Evolutionary conservation across 2,329 filamentous ascomycete genomes (phyloP).

Genomic region (Microsporum audouinii): DNA sequence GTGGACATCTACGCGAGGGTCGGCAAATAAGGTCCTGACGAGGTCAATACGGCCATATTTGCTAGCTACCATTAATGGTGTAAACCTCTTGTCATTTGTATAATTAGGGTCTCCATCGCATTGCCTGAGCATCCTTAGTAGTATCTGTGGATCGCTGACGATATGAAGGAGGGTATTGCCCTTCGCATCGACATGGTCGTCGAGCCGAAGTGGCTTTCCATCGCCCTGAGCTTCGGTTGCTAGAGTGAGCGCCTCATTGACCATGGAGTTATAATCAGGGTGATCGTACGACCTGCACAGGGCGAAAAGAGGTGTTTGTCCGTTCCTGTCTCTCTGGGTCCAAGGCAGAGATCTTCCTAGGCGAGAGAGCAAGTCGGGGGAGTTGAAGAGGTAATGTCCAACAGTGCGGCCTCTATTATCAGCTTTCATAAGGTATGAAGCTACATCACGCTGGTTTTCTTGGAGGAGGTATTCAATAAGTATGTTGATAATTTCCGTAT

Average conservation of each 20-base stretch:
- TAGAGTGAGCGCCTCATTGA: conserved; percentile 64
- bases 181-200: conserved; percentile 84
- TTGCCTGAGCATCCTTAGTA: conserved; percentile 60
- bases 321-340: conserved; percentile 86
- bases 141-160: conserved; percentile 72
- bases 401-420: conserved; percentile 79
- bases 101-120: conserved; percentile 96
- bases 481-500: conserved; percentile 61
- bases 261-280: conserved; percentile 74
- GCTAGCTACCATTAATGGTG: conserved; percentile 92
- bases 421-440: conserved; percentile 59
- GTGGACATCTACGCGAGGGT: conserved; percentile 73
- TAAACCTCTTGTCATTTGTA: conserved; percentile 88
- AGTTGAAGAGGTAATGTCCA: conserved; percentile 93
- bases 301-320: conserved; percentile 94
- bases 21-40: conserved; percentile 75
- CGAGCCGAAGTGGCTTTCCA: conserved; percentile 67
- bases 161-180: conserved; percentile 95
- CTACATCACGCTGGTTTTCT: conserved; percentile 45
- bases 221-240: conserved; percentile 67
- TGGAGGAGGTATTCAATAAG: conserved; percentile 60
- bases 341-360: conserved; percentile 74
- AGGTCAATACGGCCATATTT: conserved; percentile 95
- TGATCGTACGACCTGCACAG: conserved; percentile 94
- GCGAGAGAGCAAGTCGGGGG: conserved; percentile 63